These are phyloP conservation scores for Claviceps digitariae DNA, from an alignment of 2,329 filamentous ascomycete species.

Conservation along the genomic window DNA sequence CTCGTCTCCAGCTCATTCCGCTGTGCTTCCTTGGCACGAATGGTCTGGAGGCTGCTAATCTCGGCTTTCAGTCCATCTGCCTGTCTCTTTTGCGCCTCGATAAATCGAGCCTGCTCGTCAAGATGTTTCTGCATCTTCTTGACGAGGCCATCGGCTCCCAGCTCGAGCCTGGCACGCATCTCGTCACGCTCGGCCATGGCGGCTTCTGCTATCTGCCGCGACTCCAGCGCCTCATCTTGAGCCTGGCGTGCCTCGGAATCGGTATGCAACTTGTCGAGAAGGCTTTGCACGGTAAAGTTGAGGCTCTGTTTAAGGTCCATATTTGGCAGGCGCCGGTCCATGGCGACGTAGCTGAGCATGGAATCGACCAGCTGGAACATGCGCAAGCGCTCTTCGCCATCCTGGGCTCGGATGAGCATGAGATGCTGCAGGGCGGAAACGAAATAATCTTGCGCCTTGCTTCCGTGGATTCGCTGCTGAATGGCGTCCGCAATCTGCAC, in stretches of 20 bases:
- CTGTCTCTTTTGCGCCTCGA: conserved; percentile 76
- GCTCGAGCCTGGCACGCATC: conserved; percentile 73
- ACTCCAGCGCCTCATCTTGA: conserved; percentile 80
- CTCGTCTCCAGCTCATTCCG: conserved; percentile 91
- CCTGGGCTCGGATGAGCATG: conserved; percentile 80
- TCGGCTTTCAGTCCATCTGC: conserved; percentile 82
- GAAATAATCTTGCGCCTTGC: conserved; percentile 87
- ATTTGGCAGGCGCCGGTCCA: conserved; percentile 89
- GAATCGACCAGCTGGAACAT: conserved; percentile 97
- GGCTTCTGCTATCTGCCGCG: conserved; percentile 84
- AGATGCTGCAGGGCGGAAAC: conserved; percentile 90
- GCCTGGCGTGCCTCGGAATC: conserved; percentile 90
- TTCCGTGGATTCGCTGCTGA: conserved; percentile 68
- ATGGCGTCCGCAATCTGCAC: conserved; percentile 91
- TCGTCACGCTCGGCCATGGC: conserved; percentile 95
- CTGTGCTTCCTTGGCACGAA: conserved; percentile 82
- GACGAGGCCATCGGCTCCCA: conserved; percentile 87
- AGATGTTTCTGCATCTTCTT: conserved; percentile 85
- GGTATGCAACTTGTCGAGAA: conserved; percentile 91
- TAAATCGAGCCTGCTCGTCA: conserved; percentile 83
- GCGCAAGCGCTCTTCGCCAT: conserved; percentile 77
- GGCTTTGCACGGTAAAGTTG: conserved; percentile 91
- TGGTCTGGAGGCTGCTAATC: conserved; percentile 69
- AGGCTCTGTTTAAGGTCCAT: conserved; percentile 97
- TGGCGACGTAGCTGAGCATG: conserved; percentile 98